Base-by-base conservation (phyloP, 257 asterid species). In the Nicotiana tomentosiformis region DNA sequence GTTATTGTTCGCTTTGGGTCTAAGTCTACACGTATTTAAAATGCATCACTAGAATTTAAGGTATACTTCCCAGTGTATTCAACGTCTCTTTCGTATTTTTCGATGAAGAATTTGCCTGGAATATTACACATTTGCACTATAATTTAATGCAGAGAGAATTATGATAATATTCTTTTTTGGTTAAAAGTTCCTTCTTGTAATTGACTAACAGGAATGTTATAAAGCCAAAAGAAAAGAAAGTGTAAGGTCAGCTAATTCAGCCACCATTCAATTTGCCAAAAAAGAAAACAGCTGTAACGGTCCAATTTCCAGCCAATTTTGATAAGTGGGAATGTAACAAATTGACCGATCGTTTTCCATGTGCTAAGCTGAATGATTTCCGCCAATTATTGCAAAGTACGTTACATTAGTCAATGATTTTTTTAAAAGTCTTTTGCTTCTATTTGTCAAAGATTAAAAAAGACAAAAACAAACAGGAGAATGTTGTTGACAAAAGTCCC, bases 211-310 rank as follows among this genome's bases (percentile, higher is more conserved):
- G 37, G 61, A 72, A 72, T 72, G 49, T 18, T 57, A 17, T 68
- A 6, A 10, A 23, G 7, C 11, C 58, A 70, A 10, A 33, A 33
- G 56, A 35, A 78, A 58, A 57, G 8, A 6, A 78, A 57, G n/a
- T n/a, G 11, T n/a, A 3, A 57, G 15, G 82, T 57, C 60, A 37
- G 39, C 82, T 37, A 78, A 72, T 56, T 64, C 10, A 78, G 58
- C 10, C 23, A 35, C 5, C 82, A 78, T 33, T 4, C 15, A 37
- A 29, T 46, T 46, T 72, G 37, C 79, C 23, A 74, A 49, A 72
- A 72, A 49, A 23, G 58, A 74, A 49, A 49, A 23, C 62, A 79
- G 82, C 82, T 79, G 82, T 78, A 78, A 60, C 29, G 60, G 74
- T 60, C 74, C 79, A 58, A 35, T 68, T 68, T 35, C 55, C 30